A percentile compares a stretch with the other conserved stretches of the same genome.
These are phyloP conservation scores for Daedaleopsis nitida DNA, from an alignment of 768 basidiomycete genomes.

Conservation along the genomic window DNA sequence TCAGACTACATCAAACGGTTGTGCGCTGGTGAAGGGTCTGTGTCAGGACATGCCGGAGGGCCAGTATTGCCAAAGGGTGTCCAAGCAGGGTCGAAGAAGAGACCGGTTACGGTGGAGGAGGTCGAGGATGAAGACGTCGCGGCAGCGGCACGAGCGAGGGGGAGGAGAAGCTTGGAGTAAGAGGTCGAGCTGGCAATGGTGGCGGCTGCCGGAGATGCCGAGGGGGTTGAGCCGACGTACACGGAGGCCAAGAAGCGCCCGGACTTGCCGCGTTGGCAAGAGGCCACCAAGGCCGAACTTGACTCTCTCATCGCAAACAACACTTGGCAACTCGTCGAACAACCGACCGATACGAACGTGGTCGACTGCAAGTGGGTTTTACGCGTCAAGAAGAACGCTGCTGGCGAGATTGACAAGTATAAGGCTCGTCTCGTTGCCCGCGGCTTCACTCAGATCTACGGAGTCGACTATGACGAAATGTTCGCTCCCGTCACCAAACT, in stretches of 20 bases:
- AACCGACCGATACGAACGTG: neutral
- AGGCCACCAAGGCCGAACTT: constrained; percentile 17
- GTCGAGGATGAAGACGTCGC: neutral
- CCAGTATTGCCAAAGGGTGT: constrained; percentile 6
- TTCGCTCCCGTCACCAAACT: constrained; percentile 24
- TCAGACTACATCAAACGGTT: constrained; percentile 2
- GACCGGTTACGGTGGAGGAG: constrained; percentile 3
- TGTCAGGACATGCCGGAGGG: neutral
- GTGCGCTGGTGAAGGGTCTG: constrained; percentile 6
- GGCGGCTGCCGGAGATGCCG: neutral
- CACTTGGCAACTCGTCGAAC: constrained; percentile 18
- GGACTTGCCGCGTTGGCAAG: constrained; percentile 20
- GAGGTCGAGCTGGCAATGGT: constrained; percentile 1
- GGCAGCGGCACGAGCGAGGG: neutral
- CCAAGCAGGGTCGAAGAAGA: constrained; percentile 3
- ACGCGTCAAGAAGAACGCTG: constrained; percentile 31
- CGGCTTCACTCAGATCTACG: constrained; percentile 38
- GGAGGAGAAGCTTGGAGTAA: neutral
- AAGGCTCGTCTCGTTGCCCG: constrained; percentile 37
- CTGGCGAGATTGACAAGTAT: constrained; percentile 29
- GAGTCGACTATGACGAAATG: constrained; percentile 33
- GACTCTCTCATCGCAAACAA: constrained; percentile 5
- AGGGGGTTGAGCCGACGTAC: constrained; percentile 6
- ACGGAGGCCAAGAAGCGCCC: constrained; percentile 14
- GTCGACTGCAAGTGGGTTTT: constrained; percentile 35